A percentile compares a stretch with the other conserved stretches of the same genome.
Evolutionary conservation across 441 rosid genomes (phyloP).

Genomic region (Mallotus japonicus): DNA sequence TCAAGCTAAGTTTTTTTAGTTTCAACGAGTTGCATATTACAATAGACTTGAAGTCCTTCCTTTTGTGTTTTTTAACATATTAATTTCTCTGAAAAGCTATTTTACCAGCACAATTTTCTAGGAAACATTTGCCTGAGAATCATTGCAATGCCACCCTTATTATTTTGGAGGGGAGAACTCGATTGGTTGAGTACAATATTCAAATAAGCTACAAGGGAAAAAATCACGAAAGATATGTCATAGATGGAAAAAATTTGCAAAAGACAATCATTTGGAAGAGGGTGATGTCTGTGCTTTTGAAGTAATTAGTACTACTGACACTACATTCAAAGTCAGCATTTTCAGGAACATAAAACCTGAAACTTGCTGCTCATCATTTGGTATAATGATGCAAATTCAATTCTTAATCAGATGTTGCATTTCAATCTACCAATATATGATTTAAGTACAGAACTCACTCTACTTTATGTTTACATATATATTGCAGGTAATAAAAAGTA

Average conservation of each 20-base stretch:
- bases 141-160: neutral
- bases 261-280: constrained; percentile 21
- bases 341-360: neutral
- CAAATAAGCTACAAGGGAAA: neutral
- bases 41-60: too few species aligned
- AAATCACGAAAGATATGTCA: neutral
- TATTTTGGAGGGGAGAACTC: neutral
- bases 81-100: too few species aligned
- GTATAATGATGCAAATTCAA: neutral
- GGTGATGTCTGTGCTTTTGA: constrained; percentile 31
- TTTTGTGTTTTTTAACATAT: too few species aligned
- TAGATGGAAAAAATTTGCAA: constrained; percentile 23
- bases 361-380: neutral
- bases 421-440: too few species aligned
- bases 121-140: neutral
- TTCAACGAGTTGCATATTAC: too few species aligned
- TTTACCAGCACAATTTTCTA: too few species aligned
- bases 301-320: constrained; percentile 2
- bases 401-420: neutral
- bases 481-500: neutral
- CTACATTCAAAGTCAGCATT: constrained; percentile 6
- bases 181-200: neutral
- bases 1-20: too few species aligned
- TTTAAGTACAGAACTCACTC: neutral
- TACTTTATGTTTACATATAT: neutral